Percentiles rank a stretch among this genome's conserved stretches.
These are phyloP conservation scores for Talaromyces sp. DNA, from an alignment of 2,329 filamentous ascomycete genomes.

Conservation along the genomic window DNA sequence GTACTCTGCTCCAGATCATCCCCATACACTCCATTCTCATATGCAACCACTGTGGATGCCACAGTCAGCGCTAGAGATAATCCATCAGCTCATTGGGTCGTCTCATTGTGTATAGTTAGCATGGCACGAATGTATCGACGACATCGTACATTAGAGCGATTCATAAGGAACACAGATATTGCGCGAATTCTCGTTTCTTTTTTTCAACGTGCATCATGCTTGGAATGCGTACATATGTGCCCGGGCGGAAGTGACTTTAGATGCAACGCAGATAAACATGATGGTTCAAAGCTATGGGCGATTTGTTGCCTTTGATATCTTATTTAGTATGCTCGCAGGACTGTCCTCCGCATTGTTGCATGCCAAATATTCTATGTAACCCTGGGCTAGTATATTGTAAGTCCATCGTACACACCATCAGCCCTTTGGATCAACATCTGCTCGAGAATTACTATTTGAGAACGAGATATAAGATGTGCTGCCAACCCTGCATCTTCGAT, in stretches of 20 bases:
- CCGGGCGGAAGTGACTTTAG: not conserved
- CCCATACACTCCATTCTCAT: not conserved
- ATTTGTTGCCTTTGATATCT: not conserved
- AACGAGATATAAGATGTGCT: not conserved
- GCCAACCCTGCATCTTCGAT: not conserved
- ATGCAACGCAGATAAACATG: not conserved
- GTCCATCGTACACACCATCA: not conserved
- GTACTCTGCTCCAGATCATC: constrained; percentile 8
- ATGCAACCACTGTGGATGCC: not conserved
- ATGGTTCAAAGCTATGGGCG: not conserved
- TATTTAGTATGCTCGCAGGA: not conserved
- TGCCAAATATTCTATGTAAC: not conserved
- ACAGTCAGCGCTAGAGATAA: not conserved
- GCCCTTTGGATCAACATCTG: not conserved
- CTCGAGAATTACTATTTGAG: not conserved
- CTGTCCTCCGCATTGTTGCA: not conserved
- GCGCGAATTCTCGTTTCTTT: not conserved
- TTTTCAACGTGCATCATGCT: not conserved
- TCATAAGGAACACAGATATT: not conserved
- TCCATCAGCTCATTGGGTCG: not conserved
- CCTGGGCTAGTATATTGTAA: not conserved
- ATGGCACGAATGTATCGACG: not conserved
- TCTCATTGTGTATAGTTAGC: not conserved
- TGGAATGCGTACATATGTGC: not conserved
- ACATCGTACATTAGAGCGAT: not conserved